Conservation (phyloP, 768 basidiomycete species). For the Lentinula boryana region DNA sequence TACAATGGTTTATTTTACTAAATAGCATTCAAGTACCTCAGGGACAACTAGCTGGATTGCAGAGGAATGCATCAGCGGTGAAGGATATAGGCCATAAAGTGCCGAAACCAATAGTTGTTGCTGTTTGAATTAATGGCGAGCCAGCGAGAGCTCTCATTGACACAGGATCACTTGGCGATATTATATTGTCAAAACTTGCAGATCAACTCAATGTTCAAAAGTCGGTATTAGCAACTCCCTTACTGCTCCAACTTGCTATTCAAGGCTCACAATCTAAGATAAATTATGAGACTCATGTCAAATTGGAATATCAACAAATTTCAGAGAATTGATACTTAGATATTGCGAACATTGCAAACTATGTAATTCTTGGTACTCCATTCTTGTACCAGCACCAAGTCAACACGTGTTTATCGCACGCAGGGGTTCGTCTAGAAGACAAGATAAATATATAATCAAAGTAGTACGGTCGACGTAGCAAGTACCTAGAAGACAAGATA, state of each 20-base stretch:
- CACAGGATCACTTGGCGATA: slow-evolving; percentile 33
- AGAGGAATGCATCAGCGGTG: slow-evolving; percentile 16
- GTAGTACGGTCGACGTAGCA: not conserved
- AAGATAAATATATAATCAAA: not conserved
- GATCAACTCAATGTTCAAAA: slow-evolving; percentile 27
- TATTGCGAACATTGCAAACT: slow-evolving; percentile 31
- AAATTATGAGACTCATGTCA: slow-evolving; percentile 17
- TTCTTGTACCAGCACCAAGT: slow-evolving; percentile 28
- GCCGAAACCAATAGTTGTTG: slow-evolving; percentile 27
- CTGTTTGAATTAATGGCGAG: slow-evolving; percentile 24
- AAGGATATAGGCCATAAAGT: slow-evolving; percentile 15
- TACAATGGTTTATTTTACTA: not conserved
- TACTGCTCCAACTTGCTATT: slow-evolving; percentile 31
- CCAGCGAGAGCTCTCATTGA: slow-evolving; percentile 28
- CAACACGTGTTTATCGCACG: not conserved
- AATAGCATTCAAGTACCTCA: slow-evolving; percentile 19
- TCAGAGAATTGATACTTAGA: slow-evolving; percentile 23
- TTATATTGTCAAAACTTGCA: slow-evolving; percentile 28
- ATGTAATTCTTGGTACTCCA: slow-evolving; percentile 36
- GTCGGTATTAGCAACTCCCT: slow-evolving; percentile 20
- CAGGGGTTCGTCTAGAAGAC: not conserved
- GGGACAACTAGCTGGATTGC: slow-evolving; percentile 3
- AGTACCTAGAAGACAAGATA: not conserved
- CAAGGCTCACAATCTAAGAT: slow-evolving; percentile 35
- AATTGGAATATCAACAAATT: slow-evolving; percentile 29